Base-by-base conservation (phyloP, 345 rosid genomes). In the Zanthoxylum bungeanum region DNA sequence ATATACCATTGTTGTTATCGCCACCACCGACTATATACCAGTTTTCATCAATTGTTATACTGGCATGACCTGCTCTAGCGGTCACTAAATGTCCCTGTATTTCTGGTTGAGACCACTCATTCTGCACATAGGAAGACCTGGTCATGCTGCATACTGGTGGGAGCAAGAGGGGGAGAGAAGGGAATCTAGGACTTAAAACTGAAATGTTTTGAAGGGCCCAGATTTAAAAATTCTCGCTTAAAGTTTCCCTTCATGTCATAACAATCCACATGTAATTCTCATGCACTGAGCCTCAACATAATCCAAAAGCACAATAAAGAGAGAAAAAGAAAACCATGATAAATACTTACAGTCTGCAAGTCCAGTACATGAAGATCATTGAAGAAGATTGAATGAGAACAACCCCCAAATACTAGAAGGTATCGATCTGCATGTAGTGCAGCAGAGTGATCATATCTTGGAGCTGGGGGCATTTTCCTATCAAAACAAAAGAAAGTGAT, bases 1-100 rank as follows among this genome's bases (percentile, higher is more conserved):
- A 60, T 74, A 27, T 81, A 95, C 99, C 98, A 55, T 85, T 92
- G 70, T 80, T 89, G 82, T 91, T 95, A 84, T 95, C 98, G 65
- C 99, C 99, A 53, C 99, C 99, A 50, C 99, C 99, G 40, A 88
- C 99, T 6, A 92, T 88, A 70, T 88, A 89, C 96, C 97, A 95
- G 78, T 86, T 89, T 68, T 86, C 97, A 25, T 75, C 94, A 77
- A 95, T 81, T 72, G 89, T 73, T 69, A 88, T 80, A 81, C 91
- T 85, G 28, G 99, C 89, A 75, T 91, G 99, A 74, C 99, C 99
- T 64, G 99, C 99, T 79, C 98, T 86, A 78, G 97, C 85, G 70
- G 82, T 74, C 69, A 91, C 89, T 71, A 70, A 55, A 80, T 87
- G 91, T 73, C 96, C 93, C 77, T 80, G 93, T 77, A 86, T 80